These are phyloP conservation scores for Sporisorium graminicola DNA, from an alignment of 1,284 basidiomycete species.

Conservation along the genomic window DNA sequence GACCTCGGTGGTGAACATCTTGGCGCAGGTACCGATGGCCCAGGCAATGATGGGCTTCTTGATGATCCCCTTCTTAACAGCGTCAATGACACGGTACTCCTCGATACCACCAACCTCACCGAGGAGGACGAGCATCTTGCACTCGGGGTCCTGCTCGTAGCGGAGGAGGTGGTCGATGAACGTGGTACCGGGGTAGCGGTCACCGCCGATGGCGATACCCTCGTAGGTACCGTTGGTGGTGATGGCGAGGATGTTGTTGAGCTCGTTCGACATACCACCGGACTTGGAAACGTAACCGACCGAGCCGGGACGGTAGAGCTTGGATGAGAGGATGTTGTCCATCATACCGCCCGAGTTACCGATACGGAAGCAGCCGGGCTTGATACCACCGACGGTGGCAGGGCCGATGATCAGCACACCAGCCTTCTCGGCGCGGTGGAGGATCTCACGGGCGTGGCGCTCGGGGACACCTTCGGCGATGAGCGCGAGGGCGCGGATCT, in stretches of 20 bases:
- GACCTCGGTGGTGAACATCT: slow-evolving; percentile 99
- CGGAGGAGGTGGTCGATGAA: slow-evolving; percentile 99
- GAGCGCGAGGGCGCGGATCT: slow-evolving; percentile 86
- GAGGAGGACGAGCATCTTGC: slow-evolving; percentile 98
- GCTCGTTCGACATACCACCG: slow-evolving; percentile 99
- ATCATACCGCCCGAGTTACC: slow-evolving; percentile 99
- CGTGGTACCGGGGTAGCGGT: slow-evolving; percentile 97
- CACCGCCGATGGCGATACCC: slow-evolving; percentile 99
- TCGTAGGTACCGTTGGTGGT: slow-evolving; percentile 99
- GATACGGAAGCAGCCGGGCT: slow-evolving; percentile 99
- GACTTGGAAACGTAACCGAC: slow-evolving; percentile 99
- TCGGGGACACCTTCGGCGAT: slow-evolving; percentile 99
- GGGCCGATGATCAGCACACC: slow-evolving; percentile 96
- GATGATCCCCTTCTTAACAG: slow-evolving; percentile 92
- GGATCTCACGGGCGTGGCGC: slow-evolving; percentile 94
- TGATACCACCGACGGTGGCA: slow-evolving; percentile 98
- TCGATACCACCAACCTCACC: slow-evolving; percentile 99
- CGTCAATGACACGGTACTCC: slow-evolving; percentile 98
- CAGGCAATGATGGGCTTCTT: slow-evolving; percentile 99
- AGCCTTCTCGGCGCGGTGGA: slow-evolving; percentile 87
- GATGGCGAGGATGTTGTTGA: slow-evolving; percentile 99
- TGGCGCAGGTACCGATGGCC: slow-evolving; percentile 99
- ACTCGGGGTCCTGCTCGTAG: slow-evolving; percentile 95
- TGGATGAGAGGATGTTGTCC: slow-evolving; percentile 99
- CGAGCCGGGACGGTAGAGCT: slow-evolving; percentile 96